Conservation (phyloP, 2,329 filamentous ascomycete genomes). For the Trichoderma sp. region DNA sequence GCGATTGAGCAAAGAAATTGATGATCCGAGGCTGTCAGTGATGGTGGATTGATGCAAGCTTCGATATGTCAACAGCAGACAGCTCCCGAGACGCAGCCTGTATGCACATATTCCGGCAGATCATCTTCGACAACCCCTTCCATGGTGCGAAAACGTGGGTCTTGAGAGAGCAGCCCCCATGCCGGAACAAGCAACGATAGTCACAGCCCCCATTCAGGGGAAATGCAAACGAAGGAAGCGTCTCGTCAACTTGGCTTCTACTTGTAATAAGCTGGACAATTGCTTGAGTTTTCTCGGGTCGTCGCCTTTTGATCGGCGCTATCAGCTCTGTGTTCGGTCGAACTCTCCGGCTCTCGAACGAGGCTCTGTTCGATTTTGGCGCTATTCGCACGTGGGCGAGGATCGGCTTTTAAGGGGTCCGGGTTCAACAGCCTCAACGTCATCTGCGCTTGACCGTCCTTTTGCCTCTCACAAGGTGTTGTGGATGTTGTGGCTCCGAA, state of each 20-base stretch:
- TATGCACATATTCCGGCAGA: neutral
- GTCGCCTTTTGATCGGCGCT: neutral
- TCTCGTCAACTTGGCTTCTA: neutral
- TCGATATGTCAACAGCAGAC: no score
- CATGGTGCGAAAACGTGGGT: constrained; percentile 9
- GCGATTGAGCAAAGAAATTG: no score
- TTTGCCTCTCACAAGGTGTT: neutral
- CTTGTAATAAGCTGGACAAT: neutral
- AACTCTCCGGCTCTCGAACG: no score
- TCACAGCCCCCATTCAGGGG: neutral
- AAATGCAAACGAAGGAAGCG: neutral
- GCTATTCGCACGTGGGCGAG: constrained; percentile 18
- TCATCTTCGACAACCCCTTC: neutral
- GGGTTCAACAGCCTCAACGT: neutral
- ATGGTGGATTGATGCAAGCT: no score
- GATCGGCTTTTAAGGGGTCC: constrained; percentile 1
- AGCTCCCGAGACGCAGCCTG: neutral
- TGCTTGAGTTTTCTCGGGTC: neutral
- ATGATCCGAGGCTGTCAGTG: no score
- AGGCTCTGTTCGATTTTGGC: neutral
- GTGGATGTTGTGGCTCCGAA: no score
- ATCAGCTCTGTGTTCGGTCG: no score
- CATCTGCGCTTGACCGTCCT: neutral
- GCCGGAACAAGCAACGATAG: constrained; percentile 8
- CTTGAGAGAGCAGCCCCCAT: neutral